Percentiles rank a stretch among this genome's conserved stretches.
Conservation (phyloP, 2,329 filamentous ascomycete genomes). For the Fusarium chlamydosporum region DNA sequence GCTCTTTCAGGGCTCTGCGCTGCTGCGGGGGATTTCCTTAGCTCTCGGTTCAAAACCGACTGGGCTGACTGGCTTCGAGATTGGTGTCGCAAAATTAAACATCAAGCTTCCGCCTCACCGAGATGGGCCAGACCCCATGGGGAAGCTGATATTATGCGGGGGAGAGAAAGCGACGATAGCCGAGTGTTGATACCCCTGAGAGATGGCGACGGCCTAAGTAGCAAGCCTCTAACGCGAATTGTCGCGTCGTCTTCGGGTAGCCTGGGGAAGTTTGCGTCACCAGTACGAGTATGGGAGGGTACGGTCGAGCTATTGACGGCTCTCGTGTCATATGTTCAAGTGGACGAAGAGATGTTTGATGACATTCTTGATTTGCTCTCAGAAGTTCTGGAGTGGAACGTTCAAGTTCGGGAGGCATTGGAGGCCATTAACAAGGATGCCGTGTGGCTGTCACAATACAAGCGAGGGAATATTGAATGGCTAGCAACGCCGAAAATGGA, state of each 20-base stretch:
- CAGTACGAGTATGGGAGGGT: conserved; percentile 74
- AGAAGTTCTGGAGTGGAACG: conserved; percentile 61
- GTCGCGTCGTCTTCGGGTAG: conserved; percentile 52
- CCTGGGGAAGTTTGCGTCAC: conserved; percentile 72
- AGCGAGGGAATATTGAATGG: conserved; percentile 59
- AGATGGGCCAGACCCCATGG: conserved; percentile 32
- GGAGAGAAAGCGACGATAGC: conserved; percentile 36
- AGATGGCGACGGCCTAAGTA: conserved; percentile 43
- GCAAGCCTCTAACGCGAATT: conserved; percentile 30
- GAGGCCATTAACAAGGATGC: conserved; percentile 79
- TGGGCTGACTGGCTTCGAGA: conserved; percentile 71
- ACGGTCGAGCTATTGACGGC: conserved; percentile 70
- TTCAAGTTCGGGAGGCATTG: conserved; percentile 69
- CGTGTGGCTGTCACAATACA: conserved; percentile 77
- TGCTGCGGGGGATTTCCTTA: conserved; percentile 84
- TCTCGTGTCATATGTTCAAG: conserved; percentile 72
- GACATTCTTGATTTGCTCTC: conserved; percentile 75
- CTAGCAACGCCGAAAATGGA: conserved; percentile 59
- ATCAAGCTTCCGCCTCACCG: conserved; percentile 53
- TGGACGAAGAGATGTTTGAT: conserved; percentile 80
- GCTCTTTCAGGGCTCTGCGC: conserved; percentile 78
- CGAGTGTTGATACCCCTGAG: conserved; percentile 55
- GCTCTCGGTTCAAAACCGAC: conserved; percentile 78
- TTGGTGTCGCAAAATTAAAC: conserved; percentile 64
- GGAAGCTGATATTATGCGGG: conserved; percentile 40